Base-by-base conservation (phyloP, 2,329 filamentous ascomycete species). In the Colletotrichum salicis region DNA sequence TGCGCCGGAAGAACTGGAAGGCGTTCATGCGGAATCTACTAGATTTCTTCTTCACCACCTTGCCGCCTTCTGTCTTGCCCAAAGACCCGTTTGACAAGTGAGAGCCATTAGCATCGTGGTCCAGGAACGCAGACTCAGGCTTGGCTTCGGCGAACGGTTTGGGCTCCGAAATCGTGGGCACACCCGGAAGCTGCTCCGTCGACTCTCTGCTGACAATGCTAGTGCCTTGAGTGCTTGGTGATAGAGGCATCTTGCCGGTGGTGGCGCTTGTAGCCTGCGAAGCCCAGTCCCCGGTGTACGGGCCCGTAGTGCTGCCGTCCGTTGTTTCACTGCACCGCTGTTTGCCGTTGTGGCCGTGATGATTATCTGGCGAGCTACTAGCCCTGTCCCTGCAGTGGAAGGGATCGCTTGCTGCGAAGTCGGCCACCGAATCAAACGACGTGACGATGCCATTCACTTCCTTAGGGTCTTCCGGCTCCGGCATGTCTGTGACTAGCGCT, bases 21-120 rank as follows among this genome's bases (percentile, higher is more conserved):
- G 88, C 86, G 74, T 90, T 91, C 84, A 92, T 90, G 73, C 88
- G 84, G 76, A 92, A 92, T 52, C 89, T 84, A 76, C 89, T 91
- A 5, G 89, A 84, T 79, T 89, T 90, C 81, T 92, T 92, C 78
- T 86, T 89, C 22, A 92, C 80, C 13, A 83, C 80, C 72, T 84
- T 87, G 62, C 82, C 82, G 15, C 71, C 73, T 37, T 89, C 85
- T 8, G 84, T 83, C 72, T 85, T 86, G 29, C 86, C 82, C 29
- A 84, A 82, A 76, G 84, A 82, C 64, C 83, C 83, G 59, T 83
- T 84, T 19, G 79, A 79, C 6, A 79, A 80, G 64, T 76, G 58
- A 72, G 58, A 22, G 70, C 59, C 60, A 27, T 69, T 75, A 13
- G 73, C 73, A 4, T 67, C 69, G 19, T 76, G 73, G 33, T 73